Conservation (phyloP, 768 basidiomycete species). For the Tricholoma saponaceum region DNA sequence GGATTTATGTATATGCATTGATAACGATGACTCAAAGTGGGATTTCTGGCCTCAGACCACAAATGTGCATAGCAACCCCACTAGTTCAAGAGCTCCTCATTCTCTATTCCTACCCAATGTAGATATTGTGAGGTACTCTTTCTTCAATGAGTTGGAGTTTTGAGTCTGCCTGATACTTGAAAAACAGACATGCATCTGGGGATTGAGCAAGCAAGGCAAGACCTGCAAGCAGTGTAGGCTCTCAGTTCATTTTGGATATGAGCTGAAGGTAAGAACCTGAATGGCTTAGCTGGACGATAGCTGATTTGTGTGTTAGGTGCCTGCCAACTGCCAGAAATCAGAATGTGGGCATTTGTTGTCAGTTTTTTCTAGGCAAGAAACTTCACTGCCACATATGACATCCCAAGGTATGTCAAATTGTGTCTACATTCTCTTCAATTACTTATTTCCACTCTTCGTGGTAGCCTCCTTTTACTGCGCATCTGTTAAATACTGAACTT, state of each 20-base stretch:
- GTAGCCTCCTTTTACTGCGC: conserved; percentile 13
- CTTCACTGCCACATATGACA: conserved; percentile 19
- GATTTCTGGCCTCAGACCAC: conserved; percentile 47
- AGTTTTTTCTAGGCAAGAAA: conserved; percentile 18
- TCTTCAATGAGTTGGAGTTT: background rate
- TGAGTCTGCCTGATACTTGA: background rate
- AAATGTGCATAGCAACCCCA: conserved; percentile 69
- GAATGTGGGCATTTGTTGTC: conserved; percentile 20
- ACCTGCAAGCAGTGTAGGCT: conserved; percentile 75
- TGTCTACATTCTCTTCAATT: background rate
- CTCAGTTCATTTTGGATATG: conserved; percentile 84
- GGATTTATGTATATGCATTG: conserved; percentile 50
- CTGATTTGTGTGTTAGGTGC: conserved; percentile 43
- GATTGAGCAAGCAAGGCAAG: conserved; percentile 82
- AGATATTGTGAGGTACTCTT: conserved; percentile 73
- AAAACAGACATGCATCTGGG: conserved; percentile 77
- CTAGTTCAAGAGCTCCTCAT: conserved; percentile 79
- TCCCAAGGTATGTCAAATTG: conserved; percentile 17
- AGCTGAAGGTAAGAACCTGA: conserved; percentile 58
- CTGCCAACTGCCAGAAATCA: conserved; percentile 60
- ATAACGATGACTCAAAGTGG: conserved; percentile 6
- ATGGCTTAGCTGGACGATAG: background rate
- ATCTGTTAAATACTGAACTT: too few relatives aligned
- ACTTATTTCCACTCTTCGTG: background rate
- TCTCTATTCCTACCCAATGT: conserved; percentile 82